These are phyloP conservation scores for Herpetomonas tarakana DNA, from an alignment of 208 protist species.

Conservation along the genomic window DNA sequence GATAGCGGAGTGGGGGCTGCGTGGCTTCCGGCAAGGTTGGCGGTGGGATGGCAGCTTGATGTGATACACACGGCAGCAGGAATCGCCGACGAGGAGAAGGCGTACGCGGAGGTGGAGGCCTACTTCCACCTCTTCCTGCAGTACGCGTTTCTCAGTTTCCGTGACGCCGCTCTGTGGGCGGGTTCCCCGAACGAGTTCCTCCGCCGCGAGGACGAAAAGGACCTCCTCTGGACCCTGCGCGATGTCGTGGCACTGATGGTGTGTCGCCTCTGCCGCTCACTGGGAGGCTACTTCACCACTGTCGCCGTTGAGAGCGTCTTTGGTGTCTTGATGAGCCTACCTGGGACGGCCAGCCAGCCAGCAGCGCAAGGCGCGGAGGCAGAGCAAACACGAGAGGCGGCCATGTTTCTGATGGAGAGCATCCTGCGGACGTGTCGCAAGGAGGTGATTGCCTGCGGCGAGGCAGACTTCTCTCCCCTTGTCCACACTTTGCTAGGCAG, in stretches of 20 bases:
- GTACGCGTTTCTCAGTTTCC: slow-evolving; percentile 27
- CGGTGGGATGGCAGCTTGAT: not conserved
- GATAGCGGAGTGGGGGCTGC: not conserved
- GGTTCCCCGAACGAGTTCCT: slow-evolving; percentile 47
- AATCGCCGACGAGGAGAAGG: not conserved
- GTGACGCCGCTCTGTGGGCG: slow-evolving; percentile 21
- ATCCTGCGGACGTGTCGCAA: slow-evolving; percentile 24
- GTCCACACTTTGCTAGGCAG: slow-evolving; percentile 26
- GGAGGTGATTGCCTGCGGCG: slow-evolving; percentile 26
- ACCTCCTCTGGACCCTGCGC: slow-evolving; percentile 34
- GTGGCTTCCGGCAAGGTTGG: not conserved
- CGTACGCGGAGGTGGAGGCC: slow-evolving; percentile 1
- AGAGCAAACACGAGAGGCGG: slow-evolving; percentile 37
- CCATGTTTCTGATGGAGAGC: slow-evolving; percentile 46
- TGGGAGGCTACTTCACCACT: slow-evolving; percentile 45
- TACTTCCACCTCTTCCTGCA: slow-evolving; percentile 31
- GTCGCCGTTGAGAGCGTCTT: slow-evolving; percentile 30
- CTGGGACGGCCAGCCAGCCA: too few relatives aligned
- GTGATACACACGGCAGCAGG: not conserved
- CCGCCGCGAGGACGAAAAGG: slow-evolving; percentile 49
- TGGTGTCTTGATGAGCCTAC: not conserved
- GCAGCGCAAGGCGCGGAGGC: slow-evolving; percentile 1
- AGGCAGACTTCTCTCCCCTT: slow-evolving; percentile 28
- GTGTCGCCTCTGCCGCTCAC: slow-evolving; percentile 15
- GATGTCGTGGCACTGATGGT: slow-evolving; percentile 35